Percentiles rank a stretch among this genome's conserved stretches.
phyloP scores from a whole-genome alignment of 2,329 filamentous ascomycete genomes.

The Hypomyces perniciosus region DNA sequence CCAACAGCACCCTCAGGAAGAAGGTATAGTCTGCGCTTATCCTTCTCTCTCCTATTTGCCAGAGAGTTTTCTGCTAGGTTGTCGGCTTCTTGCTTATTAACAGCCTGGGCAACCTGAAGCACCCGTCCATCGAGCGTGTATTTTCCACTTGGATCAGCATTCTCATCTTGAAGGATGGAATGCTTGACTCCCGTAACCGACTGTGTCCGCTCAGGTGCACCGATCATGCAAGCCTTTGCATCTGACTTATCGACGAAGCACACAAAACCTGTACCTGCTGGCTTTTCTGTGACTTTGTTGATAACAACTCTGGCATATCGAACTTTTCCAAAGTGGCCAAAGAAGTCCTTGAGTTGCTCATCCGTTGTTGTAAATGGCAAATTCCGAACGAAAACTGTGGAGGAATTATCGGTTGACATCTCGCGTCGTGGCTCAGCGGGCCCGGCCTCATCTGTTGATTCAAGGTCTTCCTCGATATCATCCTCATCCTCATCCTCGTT shows the following conservation, averaged over 20 bases:
- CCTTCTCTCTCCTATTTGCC: conserved; percentile 61
- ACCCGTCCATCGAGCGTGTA: conserved; percentile 91
- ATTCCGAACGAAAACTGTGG: conserved; percentile 88
- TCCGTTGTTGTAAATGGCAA: conserved; percentile 85
- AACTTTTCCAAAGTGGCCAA: conserved; percentile 78
- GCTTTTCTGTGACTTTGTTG: conserved; percentile 76
- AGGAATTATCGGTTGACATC: conserved; percentile 55
- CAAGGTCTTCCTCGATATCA: conserved; percentile 31
- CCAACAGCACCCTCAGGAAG: conserved; percentile 80
- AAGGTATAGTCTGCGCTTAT: conserved; percentile 86
- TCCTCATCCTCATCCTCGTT: conserved; percentile 37
- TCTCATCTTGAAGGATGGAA: conserved; percentile 84
- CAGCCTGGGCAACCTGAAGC: conserved; percentile 76
- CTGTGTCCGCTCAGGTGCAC: conserved; percentile 58
- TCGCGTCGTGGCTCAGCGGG: conserved; percentile 32
- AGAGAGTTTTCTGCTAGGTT: conserved; percentile 67
- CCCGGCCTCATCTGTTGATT: conserved; percentile 35
- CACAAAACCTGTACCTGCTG: conserved; percentile 90
- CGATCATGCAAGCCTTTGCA: conserved; percentile 67
- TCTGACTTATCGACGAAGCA: conserved; percentile 79
- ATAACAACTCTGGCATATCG: conserved; percentile 89
- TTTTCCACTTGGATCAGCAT: conserved; percentile 69
- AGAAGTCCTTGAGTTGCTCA: conserved; percentile 76
- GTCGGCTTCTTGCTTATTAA: conserved; percentile 73
- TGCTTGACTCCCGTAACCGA: conserved; percentile 52